Conservation (phyloP, 805 yeast genomes). For the Ogataea ganodermae region DNA sequence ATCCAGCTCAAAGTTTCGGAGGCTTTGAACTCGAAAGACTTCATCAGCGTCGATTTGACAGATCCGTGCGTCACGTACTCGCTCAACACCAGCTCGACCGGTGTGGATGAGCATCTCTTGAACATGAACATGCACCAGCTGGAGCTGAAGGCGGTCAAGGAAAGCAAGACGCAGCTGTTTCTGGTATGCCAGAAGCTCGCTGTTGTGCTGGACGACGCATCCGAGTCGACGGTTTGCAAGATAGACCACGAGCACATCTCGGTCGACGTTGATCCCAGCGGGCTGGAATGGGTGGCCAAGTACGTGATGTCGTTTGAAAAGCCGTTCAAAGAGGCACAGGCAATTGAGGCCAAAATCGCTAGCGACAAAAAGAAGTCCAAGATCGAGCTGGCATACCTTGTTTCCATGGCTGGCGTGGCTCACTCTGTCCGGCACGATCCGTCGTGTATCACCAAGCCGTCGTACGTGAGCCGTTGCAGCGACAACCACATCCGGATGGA, state of each 20-base stretch:
- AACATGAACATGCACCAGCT: constrained; percentile 14
- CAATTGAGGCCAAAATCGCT: constrained; percentile 9
- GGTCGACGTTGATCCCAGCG: constrained; percentile 24
- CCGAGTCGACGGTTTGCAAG: constrained; percentile 8
- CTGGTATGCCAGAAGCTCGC: constrained; percentile 11
- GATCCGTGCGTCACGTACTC: constrained; percentile 42
- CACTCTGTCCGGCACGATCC: constrained; percentile 76
- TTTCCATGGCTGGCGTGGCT: constrained; percentile 41
- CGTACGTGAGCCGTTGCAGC: constrained; percentile 73
- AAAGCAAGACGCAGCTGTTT: constrained; percentile 13
- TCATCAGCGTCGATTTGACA: constrained; percentile 32
- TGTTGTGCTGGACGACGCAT: constrained; percentile 1
- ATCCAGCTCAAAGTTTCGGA: constrained; percentile 32
- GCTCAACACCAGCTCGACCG: constrained; percentile 14
- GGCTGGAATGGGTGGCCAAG: constrained; percentile 22
- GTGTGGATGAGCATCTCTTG: constrained; percentile 7
- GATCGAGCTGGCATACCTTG: constrained; percentile 44
- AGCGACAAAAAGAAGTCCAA: constrained; percentile 22
- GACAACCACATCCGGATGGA: constrained; percentile 73
- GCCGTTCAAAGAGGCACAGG: constrained; percentile 15
- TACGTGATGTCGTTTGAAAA: constrained; percentile 10
- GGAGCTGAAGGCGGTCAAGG: constrained; percentile 15
- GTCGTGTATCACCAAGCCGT: constrained; percentile 85
- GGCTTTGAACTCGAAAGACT: constrained; percentile 23
- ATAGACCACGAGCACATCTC: constrained; percentile 20